phyloP scores from a whole-genome alignment of 345 rosid species.

The Populus euphratica region DNA sequence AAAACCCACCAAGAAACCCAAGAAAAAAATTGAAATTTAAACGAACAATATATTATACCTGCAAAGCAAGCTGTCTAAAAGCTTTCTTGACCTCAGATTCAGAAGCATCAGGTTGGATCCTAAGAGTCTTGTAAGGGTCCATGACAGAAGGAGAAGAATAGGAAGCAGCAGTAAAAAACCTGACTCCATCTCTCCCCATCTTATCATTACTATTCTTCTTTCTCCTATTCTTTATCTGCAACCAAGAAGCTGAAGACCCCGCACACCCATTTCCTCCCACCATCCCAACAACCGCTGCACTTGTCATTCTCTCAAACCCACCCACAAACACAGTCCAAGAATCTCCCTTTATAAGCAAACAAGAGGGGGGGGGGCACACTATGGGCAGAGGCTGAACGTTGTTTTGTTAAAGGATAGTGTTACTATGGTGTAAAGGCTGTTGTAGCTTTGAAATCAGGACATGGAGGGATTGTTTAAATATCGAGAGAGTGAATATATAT shows the following conservation, averaged over 20 bases:
- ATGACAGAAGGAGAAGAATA: constrained; percentile 41
- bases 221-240: constrained; percentile 30
- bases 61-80: constrained; percentile 71
- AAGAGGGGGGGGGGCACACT: not conserved
- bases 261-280: constrained; percentile 44
- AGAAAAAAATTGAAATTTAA: not conserved
- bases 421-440: not conserved
- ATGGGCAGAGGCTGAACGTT: not conserved
- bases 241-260: constrained; percentile 45
- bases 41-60: constrained; percentile 35
- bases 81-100: constrained; percentile 89
- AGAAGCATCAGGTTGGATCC: constrained; percentile 70
- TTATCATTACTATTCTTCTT: constrained; percentile 38
- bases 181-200: constrained; percentile 24
- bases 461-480: no score
- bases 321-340: not conserved
- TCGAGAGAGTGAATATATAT: not conserved
- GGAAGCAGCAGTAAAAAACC: constrained; percentile 27
- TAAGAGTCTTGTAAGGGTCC: constrained; percentile 71
- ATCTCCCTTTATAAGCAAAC: not conserved
- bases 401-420: not conserved
- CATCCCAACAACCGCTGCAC: constrained; percentile 24
- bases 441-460: not conserved
- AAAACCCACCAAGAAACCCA: not conserved
- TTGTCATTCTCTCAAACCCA: constrained; percentile 6